Evolutionary conservation across 352 stramenopile species (phyloP), one percentile per base, ranked within the genome.

Genomic region (Phytopythium chamaehyphon): DNA sequence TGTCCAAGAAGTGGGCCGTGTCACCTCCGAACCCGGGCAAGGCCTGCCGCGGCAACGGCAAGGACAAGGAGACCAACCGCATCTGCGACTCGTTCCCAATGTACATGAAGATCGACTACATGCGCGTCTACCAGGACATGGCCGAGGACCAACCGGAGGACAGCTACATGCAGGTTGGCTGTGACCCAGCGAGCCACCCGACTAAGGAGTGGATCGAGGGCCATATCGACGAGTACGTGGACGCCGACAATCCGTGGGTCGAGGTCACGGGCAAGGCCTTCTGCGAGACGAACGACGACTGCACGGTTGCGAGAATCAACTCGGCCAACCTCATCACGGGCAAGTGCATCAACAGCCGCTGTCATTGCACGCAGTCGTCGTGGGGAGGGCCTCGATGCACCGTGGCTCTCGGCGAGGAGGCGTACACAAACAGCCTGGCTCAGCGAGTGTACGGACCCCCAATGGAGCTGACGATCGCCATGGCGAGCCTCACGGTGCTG

Each of bases 71-170:
- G 23, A 57, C 53, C 6, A 91, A 69, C 86, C 75, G 55, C 28
- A 76, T 82, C 39, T 82, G 71, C 45, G 69, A 78, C 40, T 37
- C 59, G 3, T 78, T 82, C 36, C 71, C 71, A 3, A 56, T 81
- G 53, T 76, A 73, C 40, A 47, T 94, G 61, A 81, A 83, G 46
- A 86, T 96, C 54, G 84, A 95, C 68, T 79, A 71, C 36, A 67
- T 95, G n/a, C 71, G 84, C 18, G 55, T 93, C 2, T 96, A 96
- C 44, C 88, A 96, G 62, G 69, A 80, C 38, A 39, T 71, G 71
- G 83, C 39, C 2, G 48, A 44, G 4, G 59, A 64, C 35, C 48
- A 59, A 1, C 44, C 84, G 6, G 57, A 54, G 2, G 69, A 81
- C 50, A 79, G 62, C 61, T 63, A 61, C 51, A 85, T 87, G 73